Evolutionary conservation across 75 land plant genomes (phyloP).

Genomic region (Ceratopteris richardii): DNA sequence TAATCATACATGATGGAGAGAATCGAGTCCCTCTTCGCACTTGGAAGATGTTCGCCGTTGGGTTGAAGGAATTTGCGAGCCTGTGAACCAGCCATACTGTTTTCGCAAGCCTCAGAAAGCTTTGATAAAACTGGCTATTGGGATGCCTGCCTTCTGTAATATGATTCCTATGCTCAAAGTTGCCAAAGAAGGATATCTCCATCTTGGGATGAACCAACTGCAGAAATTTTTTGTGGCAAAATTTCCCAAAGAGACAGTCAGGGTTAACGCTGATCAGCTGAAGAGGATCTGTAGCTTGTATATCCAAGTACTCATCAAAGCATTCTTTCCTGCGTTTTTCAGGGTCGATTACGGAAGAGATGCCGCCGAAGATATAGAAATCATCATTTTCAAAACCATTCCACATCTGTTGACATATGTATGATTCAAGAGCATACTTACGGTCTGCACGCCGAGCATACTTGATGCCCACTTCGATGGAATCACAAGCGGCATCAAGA

Average conservation of each 20-base stretch:
- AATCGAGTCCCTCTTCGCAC: constrained; percentile 34
- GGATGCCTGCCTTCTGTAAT: constrained; percentile 46
- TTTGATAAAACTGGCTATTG: constrained; percentile 43
- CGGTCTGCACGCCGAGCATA: constrained; percentile 46
- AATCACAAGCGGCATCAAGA: constrained; percentile 51
- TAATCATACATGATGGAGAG: constrained; percentile 66
- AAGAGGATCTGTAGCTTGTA: constrained; percentile 25
- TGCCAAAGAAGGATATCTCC: constrained; percentile 54
- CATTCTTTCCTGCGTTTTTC: constrained; percentile 16
- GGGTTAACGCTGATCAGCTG: constrained; percentile 29
- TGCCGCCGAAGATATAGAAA: constrained; percentile 29
- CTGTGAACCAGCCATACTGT: constrained; percentile 72
- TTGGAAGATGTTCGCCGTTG: constrained; percentile 45
- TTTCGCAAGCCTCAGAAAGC: constrained; percentile 57
- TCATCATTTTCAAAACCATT: constrained; percentile 44
- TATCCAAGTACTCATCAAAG: constrained; percentile 17
- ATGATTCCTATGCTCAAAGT: constrained; percentile 29
- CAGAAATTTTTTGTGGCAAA: constrained; percentile 61
- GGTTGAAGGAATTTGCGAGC: constrained; percentile 47
- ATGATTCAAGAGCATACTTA: constrained; percentile 50
- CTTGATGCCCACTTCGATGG: constrained; percentile 38
- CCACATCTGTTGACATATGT: constrained; percentile 54
- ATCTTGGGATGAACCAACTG: constrained; percentile 49
- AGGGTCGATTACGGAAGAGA: constrained; percentile 16
- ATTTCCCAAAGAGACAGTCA: constrained; percentile 40